phyloP scores from a whole-genome alignment of 1,284 basidiomycete genomes.

The Thecaphora thlaspeos region DNA sequence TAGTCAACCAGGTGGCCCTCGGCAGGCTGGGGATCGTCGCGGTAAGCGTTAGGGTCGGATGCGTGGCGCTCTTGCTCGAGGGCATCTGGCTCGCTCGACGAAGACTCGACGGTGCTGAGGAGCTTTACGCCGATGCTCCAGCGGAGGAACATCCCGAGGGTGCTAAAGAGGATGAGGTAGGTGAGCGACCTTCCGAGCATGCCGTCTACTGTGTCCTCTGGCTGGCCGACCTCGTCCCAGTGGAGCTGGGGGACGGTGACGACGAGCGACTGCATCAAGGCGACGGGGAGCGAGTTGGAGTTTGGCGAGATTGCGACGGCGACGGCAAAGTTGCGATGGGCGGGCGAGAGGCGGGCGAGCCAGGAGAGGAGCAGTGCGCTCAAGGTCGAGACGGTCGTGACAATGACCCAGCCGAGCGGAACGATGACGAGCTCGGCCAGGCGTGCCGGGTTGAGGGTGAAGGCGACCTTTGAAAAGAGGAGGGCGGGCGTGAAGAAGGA shows the following conservation, averaged over 20 bases:
- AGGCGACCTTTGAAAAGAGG: conserved; percentile 88
- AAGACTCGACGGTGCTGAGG: conserved; percentile 56
- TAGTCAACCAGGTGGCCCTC: background rate
- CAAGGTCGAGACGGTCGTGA: conserved; percentile 56
- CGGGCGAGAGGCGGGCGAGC: conserved; percentile 50
- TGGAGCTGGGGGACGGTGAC: conserved; percentile 78
- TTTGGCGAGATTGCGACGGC: conserved; percentile 62
- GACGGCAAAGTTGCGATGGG: conserved; percentile 59
- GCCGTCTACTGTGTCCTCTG: conserved; percentile 74
- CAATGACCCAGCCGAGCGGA: conserved; percentile 72
- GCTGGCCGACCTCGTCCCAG: conserved; percentile 66
- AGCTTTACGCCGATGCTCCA: conserved; percentile 60
- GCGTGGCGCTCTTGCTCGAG: conserved; percentile 1
- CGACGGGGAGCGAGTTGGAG: conserved; percentile 89
- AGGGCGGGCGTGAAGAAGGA: conserved; percentile 88
- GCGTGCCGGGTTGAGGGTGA: conserved; percentile 67
- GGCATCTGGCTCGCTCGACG: conserved; percentile 20
- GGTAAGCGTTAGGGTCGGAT: conserved; percentile 1
- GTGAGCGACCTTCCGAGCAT: conserved; percentile 91
- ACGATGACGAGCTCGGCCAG: conserved; percentile 87
- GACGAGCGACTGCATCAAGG: conserved; percentile 84
- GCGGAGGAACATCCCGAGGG: conserved; percentile 74
- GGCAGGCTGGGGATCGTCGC: conserved; percentile 4
- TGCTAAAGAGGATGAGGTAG: conserved; percentile 87
- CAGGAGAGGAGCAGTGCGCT: conserved; percentile 53